Conservation (phyloP, 208 protist genomes). For the Acanthamoeba divionensis region DNA sequence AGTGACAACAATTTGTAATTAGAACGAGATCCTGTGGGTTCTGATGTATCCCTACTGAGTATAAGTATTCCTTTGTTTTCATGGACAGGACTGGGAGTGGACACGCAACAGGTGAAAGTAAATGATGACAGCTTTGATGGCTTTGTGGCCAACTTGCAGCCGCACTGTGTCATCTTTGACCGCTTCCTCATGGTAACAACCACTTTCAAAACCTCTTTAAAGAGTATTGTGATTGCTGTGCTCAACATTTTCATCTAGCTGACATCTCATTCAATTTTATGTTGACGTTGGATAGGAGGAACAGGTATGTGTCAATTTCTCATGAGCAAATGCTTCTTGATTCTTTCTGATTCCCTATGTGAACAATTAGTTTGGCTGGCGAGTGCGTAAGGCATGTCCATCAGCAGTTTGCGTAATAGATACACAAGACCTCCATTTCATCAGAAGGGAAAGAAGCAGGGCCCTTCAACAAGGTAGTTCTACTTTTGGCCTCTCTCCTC, state of each 20-base stretch:
- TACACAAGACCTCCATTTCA: slow-evolving; percentile 12
- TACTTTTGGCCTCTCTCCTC: neutral
- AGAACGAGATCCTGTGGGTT: too few species aligned
- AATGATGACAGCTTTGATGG: slow-evolving; percentile 24
- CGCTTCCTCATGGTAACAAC: neutral
- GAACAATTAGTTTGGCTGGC: slow-evolving; percentile 30
- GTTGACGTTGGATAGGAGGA: too few species aligned
- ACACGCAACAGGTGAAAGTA: neutral
- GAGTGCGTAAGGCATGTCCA: neutral
- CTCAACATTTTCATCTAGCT: too few species aligned
- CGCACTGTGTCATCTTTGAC: slow-evolving; percentile 40
- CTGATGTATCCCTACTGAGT: too few species aligned
- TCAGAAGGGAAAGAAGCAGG: neutral
- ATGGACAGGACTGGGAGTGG: neutral
- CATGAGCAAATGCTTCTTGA: neutral
- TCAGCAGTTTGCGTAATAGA: neutral
- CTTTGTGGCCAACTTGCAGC: neutral
- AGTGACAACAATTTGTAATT: neutral
- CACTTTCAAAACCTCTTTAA: neutral
- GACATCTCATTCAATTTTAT: too few species aligned
- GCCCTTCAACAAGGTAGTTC: neutral
- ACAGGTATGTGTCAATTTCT: neutral
- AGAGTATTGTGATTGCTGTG: neutral
- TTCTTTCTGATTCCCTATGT: neutral
- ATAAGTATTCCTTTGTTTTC: neutral